Evolutionary conservation across 2,329 filamentous ascomycete species (phyloP).

Genomic region (Calonectria pseudoturangicola): DNA sequence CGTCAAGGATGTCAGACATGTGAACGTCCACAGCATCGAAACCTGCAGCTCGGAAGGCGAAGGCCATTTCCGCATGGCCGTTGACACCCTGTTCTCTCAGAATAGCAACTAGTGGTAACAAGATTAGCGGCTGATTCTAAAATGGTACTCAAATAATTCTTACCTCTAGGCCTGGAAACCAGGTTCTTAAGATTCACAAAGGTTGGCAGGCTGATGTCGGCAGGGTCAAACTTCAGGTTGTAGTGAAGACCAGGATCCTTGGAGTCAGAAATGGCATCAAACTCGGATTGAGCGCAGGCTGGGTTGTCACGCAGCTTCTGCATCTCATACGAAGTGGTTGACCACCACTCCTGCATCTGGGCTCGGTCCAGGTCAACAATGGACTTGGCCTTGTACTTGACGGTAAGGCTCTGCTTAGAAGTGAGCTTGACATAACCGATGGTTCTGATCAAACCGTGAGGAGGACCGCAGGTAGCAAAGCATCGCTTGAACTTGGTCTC

Average conservation of each 20-base stretch:
- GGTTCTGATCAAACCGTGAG: slow-evolving; percentile 86
- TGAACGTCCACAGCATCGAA: slow-evolving; percentile 96
- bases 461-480: slow-evolving; percentile 92
- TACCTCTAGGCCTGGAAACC: slow-evolving; percentile 74
- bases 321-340: slow-evolving; percentile 91
- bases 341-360: slow-evolving; percentile 91
- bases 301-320: slow-evolving; percentile 94
- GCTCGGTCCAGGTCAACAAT: slow-evolving; percentile 82
- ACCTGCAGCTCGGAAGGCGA: slow-evolving; percentile 92
- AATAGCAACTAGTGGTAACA: slow-evolving; percentile 87
- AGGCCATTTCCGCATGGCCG: slow-evolving; percentile 97
- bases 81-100: slow-evolving; percentile 97
- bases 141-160: slow-evolving; percentile 35
- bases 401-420: slow-evolving; percentile 83
- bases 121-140: slow-evolving; percentile 68
- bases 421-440: slow-evolving; percentile 84
- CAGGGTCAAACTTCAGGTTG: slow-evolving; percentile 86
- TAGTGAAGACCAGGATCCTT: slow-evolving; percentile 89
- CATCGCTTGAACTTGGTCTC: slow-evolving; percentile 91
- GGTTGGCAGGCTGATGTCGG: slow-evolving; percentile 82
- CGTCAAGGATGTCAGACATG: slow-evolving; percentile 93
- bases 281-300: slow-evolving; percentile 89
- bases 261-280: slow-evolving; percentile 82
- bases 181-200: slow-evolving; percentile 67
- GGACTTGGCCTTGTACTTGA: slow-evolving; percentile 81